A percentile compares a stretch with the other conserved stretches of the same genome.
phyloP scores from a whole-genome alignment of 139 green algal species.

The Volvox reticuliferus region DNA sequence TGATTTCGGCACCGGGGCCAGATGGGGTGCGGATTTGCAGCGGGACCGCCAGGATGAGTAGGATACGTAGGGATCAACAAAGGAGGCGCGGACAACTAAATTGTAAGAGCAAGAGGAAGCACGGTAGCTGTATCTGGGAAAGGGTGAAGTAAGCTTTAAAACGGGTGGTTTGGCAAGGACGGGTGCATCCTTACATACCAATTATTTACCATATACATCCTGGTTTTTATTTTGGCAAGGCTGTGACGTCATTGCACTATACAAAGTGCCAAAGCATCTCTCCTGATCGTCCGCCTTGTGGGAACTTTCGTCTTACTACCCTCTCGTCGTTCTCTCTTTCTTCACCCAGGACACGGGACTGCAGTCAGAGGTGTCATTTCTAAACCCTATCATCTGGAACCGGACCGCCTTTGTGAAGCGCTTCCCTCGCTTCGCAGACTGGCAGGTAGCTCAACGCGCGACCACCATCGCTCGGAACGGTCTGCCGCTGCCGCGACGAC shows the following conservation, averaged over 20 bases:
- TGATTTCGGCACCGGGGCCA: background rate
- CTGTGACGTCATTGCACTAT: background rate
- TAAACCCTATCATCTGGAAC: conserved; percentile 31
- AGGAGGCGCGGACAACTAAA: background rate
- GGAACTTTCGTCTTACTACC: background rate
- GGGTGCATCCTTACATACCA: too few species aligned
- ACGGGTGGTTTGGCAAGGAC: too few species aligned
- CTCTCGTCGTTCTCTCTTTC: background rate
- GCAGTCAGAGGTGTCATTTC: background rate
- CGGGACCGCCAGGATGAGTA: background rate
- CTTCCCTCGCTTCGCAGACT: conserved; percentile 26
- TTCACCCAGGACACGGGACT: conserved; percentile 12
- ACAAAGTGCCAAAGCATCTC: background rate
- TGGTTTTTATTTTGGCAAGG: background rate
- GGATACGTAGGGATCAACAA: background rate
- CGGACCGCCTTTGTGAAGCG: conserved; percentile 1
- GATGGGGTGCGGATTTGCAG: background rate
- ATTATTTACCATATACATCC: too few species aligned
- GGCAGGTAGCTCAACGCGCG: background rate
- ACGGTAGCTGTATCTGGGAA: too few species aligned
- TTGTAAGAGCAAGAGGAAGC: too few species aligned
- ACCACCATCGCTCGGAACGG: conserved; percentile 5
- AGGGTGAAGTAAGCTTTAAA: too few species aligned
- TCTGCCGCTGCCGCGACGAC: conserved; percentile 2
- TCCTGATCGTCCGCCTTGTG: background rate